Conservation (phyloP, 164 flowering plant species). For the Tinospora cordifolia region DNA sequence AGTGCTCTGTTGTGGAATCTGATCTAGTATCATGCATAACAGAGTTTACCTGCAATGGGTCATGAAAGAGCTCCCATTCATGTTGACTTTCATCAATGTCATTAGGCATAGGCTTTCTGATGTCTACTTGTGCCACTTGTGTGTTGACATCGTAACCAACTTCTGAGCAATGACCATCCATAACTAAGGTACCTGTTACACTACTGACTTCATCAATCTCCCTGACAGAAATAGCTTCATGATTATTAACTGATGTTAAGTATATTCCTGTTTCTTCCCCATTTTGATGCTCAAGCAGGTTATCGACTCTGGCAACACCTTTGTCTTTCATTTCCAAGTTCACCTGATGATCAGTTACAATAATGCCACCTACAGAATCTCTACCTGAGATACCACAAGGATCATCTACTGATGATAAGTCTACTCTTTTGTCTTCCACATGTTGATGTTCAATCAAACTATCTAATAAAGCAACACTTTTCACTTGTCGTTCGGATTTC, state of each 20-base stretch:
- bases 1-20: background rate
- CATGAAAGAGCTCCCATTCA: background rate
- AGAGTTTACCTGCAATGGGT: background rate
- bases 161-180: background rate
- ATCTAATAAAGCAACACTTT: background rate
- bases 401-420: background rate
- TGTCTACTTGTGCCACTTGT: background rate
- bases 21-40: slow-evolving; percentile 2
- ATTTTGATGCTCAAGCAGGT: background rate
- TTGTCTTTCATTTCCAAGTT: slow-evolving; percentile 6
- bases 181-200: no score
- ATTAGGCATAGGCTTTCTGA: background rate
- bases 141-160: background rate
- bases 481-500: slow-evolving; percentile 5
- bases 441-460: background rate
- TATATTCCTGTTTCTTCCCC: slow-evolving; percentile 1
- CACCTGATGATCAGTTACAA: background rate
- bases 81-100: background rate
- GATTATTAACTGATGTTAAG: background rate
- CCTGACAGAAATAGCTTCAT: no score
- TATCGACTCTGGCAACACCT: background rate
- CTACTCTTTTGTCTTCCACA: background rate
- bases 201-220: no score
- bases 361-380: no score
- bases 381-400: background rate